A percentile compares a stretch with the other conserved stretches of the same genome.
phyloP scores from a whole-genome alignment of 2,329 filamentous ascomycete species.

The Penicillium glabrum region DNA sequence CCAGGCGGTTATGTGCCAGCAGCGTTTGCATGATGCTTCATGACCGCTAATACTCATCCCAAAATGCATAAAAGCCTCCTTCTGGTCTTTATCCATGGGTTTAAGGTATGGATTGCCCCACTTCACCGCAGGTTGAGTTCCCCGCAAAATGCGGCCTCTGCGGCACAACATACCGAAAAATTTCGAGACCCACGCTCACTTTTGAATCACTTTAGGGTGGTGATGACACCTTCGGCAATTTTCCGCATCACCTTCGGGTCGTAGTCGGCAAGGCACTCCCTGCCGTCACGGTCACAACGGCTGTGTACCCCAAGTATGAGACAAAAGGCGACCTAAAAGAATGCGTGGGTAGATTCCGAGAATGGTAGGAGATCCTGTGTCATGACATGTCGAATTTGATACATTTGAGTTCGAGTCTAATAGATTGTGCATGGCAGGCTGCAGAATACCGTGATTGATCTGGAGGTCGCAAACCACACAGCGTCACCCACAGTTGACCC shows the following conservation, averaged over 20 bases:
- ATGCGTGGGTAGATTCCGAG: slow-evolving; percentile 46
- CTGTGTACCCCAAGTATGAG: slow-evolving; percentile 51
- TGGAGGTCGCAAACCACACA: slow-evolving; percentile 80
- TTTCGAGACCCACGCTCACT: background rate
- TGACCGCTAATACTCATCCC: background rate
- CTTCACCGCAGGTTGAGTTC: background rate
- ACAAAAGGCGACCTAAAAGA: slow-evolving; percentile 50
- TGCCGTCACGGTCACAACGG: slow-evolving; percentile 40
- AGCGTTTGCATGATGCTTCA: slow-evolving; percentile 2
- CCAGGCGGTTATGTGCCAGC: background rate
- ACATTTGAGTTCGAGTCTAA: background rate
- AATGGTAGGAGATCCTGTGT: slow-evolving; percentile 41
- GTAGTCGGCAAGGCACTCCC: slow-evolving; percentile 45
- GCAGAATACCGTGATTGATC: slow-evolving; percentile 86
- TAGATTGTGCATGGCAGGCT: slow-evolving; percentile 56
- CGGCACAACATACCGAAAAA: background rate
- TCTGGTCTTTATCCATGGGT: slow-evolving; percentile 51
- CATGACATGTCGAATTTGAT: background rate
- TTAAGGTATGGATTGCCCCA: slow-evolving; percentile 40
- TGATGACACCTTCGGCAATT: slow-evolving; percentile 49
- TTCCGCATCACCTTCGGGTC: slow-evolving; percentile 45
- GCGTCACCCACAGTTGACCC: slow-evolving; percentile 83
- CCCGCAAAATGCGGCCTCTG: background rate
- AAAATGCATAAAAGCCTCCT: slow-evolving; percentile 48
- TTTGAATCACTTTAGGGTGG: slow-evolving; percentile 38